Evolutionary conservation across 73 alveolate genomes (phyloP), one percentile per base, ranked within the genome.

Genomic region (Uronychia setigera): DNA sequence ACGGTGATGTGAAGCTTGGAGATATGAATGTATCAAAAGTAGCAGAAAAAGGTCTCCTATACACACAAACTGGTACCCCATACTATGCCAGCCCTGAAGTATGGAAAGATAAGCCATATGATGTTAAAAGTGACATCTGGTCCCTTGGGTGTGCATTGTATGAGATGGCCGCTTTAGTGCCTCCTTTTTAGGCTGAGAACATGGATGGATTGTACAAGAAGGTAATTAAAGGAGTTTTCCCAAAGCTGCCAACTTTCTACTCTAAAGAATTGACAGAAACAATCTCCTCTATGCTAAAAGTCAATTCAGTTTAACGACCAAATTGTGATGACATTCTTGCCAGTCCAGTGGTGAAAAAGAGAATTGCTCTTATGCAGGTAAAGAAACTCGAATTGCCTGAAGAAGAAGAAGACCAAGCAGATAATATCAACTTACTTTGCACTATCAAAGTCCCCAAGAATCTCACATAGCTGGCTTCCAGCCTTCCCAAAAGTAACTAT

Each of bases 1-100:
- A 93, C 74, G 97, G 97, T 0, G 29, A 59, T 14, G 91, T 92
- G 35, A 91, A 93, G 86, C 92, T 92, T 74, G 97, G 97, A 0
- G 97, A 93, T 87, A 60, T 93, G 76, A 93, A 93, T 80, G 97
- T 91, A 29, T 93, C 96, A 28, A 93, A 93, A 76, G 96, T 91
- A 14, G 96, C 97, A 0, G 80, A 89, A 80, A 87, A 88, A 35
- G 97, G 96, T 26, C 79, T 93, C 33, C 95, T 94, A 0, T 93
- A 81, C 74, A 94, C 98, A 11, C 92, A 94, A 76, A 94, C 93
- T 30, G 93, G 87, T 19, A 76, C 83, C 59, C 87, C 84, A 26
- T 74, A 90, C 75, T 91, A 91, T 88, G 96, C 96, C 9, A 88
- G 94, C 88, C 96, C 96, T 32, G 96, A 91, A 32, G 96, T 91